Percentiles rank a stretch among this genome's conserved stretches.
Conservation (phyloP, 2,329 filamentous ascomycete genomes). For the Neonectria magnoliae region DNA sequence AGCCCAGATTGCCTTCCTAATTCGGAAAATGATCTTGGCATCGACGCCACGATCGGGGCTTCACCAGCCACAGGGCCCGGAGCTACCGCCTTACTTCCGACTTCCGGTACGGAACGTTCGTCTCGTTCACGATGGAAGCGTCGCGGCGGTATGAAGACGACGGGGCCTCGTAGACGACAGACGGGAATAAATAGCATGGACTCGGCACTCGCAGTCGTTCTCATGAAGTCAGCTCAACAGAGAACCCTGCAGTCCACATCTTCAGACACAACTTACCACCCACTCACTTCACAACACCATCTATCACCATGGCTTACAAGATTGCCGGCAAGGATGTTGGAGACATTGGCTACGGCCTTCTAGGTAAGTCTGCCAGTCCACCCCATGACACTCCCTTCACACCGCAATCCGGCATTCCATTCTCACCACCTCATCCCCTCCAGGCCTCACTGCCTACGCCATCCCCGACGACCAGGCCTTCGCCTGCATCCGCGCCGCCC, state of each 20-base stretch:
- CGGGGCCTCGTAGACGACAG: neutral
- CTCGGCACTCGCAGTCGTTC: neutral
- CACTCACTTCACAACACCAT: neutral
- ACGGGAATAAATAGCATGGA: slow-evolving; percentile 6
- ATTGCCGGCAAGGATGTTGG: slow-evolving; percentile 34
- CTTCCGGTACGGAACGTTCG: neutral
- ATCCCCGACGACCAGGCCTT: slow-evolving; percentile 53
- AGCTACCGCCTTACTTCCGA: slow-evolving; percentile 3
- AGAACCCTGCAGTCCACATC: neutral
- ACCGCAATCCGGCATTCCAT: neutral
- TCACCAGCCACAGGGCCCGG: slow-evolving; percentile 3
- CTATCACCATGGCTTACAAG: slow-evolving; percentile 35
- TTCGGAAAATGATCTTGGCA: slow-evolving; percentile 31
- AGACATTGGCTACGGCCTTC: slow-evolving; percentile 38
- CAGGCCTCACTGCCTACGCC: slow-evolving; percentile 35
- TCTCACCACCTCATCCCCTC: neutral
- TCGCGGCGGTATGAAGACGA: neutral
- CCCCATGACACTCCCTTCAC: slow-evolving; percentile 23
- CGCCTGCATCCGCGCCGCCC: slow-evolving; percentile 62
- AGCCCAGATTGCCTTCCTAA: slow-evolving; percentile 22
- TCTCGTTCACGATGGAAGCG: neutral
- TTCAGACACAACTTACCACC: neutral
- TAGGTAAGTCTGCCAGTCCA: slow-evolving; percentile 38
- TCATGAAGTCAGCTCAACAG: neutral
- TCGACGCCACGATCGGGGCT: neutral